Evolutionary conservation across 2,329 filamentous ascomycete species (phyloP).

Genomic region (Akanthomyces dipterigenus): DNA sequence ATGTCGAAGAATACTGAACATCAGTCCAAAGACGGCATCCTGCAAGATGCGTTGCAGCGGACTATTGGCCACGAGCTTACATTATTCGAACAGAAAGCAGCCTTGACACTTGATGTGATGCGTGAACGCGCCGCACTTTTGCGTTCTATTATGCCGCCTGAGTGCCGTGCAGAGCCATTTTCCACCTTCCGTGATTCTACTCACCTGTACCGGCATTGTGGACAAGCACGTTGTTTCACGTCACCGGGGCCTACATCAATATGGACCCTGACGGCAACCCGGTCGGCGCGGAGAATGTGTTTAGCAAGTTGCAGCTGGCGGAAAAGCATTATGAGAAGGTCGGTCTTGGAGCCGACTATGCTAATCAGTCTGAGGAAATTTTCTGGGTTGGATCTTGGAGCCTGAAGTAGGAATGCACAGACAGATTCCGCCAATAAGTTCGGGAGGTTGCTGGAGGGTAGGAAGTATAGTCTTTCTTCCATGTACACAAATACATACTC

Average conservation of each 20-base stretch:
- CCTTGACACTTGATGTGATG: not conserved
- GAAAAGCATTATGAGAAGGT: slow-evolving; percentile 26
- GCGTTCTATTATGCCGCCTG: not conserved
- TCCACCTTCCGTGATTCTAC: not conserved
- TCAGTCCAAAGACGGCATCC: not conserved
- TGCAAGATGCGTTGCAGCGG: not conserved
- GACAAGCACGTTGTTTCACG: slow-evolving; percentile 24
- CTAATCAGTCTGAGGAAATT: slow-evolving; percentile 18
- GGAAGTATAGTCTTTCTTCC: not conserved
- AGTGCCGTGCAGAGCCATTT: no score
- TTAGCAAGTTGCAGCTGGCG: slow-evolving; percentile 25
- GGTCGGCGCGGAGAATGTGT: slow-evolving; percentile 27
- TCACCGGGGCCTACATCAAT: slow-evolving; percentile 29
- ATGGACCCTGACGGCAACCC: slow-evolving; percentile 26
- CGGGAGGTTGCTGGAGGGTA: no score
- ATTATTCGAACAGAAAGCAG: slow-evolving; percentile 5
- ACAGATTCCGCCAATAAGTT: no score
- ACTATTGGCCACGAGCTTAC: not conserved
- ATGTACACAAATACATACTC: no score
- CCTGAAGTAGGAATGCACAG: no score
- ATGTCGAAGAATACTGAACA: not conserved
- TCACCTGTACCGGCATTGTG: not conserved
- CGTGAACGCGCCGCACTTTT: not conserved
- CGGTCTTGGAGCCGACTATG: slow-evolving; percentile 24
- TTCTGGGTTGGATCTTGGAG: no score